Percentiles rank a stretch among this genome's conserved stretches.
Evolutionary conservation across 345 rosid genomes (phyloP).

Genomic region (Kandelia obovata): DNA sequence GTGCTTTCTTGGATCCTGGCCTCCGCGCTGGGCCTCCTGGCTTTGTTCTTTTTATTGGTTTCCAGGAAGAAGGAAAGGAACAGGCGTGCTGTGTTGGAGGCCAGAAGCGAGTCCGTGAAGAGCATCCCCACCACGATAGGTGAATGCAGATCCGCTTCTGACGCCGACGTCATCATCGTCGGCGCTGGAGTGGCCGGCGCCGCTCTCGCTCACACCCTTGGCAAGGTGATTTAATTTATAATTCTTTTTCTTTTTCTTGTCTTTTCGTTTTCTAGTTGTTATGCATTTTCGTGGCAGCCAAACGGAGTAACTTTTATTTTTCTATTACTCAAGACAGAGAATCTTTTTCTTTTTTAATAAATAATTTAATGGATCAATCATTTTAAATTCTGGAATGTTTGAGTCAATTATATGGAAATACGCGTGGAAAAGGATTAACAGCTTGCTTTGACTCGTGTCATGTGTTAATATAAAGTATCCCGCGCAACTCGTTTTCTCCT

Average conservation of each 20-base stretch:
- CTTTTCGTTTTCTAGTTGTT: background rate
- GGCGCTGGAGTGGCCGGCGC: slow-evolving; percentile 31
- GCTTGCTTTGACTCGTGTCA: too few species aligned
- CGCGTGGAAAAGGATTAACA: too few species aligned
- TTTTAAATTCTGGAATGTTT: too few species aligned
- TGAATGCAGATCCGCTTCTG: slow-evolving; percentile 21
- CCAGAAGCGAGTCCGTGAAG: slow-evolving; percentile 5
- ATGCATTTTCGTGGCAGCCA: slow-evolving; percentile 1
- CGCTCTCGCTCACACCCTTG: slow-evolving; percentile 28
- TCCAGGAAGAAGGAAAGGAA: background rate
- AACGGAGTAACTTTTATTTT: background rate
- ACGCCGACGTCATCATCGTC: slow-evolving; percentile 17
- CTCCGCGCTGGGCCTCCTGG: slow-evolving; percentile 6
- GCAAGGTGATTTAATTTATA: slow-evolving; percentile 14
- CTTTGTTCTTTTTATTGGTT: background rate
- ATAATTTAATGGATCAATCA: too few species aligned
- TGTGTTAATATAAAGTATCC: too few species aligned
- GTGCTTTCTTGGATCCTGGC: slow-evolving; percentile 19
- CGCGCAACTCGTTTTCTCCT: too few species aligned
- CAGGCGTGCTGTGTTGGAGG: background rate
- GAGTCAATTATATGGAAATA: too few species aligned
- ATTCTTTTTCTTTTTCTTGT: background rate
- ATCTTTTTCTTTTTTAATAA: background rate
- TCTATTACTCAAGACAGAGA: background rate
- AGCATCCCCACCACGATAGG: background rate